Evolutionary conservation across 1,284 basidiomycete genomes (phyloP).

Genomic region (Boletus austroedulis): DNA sequence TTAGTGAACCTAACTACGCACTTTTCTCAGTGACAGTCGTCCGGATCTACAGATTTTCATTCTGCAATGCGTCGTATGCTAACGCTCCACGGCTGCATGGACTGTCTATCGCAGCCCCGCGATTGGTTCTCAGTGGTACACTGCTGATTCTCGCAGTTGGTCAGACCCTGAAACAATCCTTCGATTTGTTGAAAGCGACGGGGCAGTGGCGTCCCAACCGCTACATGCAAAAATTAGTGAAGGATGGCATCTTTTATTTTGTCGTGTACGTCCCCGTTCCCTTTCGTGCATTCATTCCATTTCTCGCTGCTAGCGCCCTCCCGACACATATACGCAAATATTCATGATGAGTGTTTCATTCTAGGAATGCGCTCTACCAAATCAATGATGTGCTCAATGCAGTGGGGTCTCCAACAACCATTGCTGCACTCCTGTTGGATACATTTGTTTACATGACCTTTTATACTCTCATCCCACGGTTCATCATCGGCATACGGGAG

Average conservation of each 20-base stretch:
- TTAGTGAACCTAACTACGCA: neutral
- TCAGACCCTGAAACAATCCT: neutral
- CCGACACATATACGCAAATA: neutral
- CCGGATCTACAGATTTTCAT: neutral
- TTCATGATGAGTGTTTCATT: neutral
- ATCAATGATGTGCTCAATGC: neutral
- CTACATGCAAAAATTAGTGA: neutral
- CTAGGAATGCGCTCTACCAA: slow-evolving; percentile 2
- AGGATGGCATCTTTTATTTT: slow-evolving; percentile 5
- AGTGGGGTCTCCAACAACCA: neutral
- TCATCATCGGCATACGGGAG: neutral
- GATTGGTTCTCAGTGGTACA: neutral
- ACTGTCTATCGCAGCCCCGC: neutral
- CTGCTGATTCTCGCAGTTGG: neutral
- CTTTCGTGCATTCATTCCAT: neutral
- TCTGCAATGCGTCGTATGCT: neutral
- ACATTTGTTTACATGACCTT: neutral
- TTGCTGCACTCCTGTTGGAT: neutral
- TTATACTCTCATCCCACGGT: neutral
- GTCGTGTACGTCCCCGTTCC: neutral
- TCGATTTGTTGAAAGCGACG: neutral
- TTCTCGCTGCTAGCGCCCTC: neutral
- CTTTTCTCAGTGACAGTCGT: neutral
- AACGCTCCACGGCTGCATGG: neutral
- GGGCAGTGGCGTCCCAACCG: neutral